Conservation (phyloP, 768 basidiomycete genomes). For the Omphalotus guepiniiformis region DNA sequence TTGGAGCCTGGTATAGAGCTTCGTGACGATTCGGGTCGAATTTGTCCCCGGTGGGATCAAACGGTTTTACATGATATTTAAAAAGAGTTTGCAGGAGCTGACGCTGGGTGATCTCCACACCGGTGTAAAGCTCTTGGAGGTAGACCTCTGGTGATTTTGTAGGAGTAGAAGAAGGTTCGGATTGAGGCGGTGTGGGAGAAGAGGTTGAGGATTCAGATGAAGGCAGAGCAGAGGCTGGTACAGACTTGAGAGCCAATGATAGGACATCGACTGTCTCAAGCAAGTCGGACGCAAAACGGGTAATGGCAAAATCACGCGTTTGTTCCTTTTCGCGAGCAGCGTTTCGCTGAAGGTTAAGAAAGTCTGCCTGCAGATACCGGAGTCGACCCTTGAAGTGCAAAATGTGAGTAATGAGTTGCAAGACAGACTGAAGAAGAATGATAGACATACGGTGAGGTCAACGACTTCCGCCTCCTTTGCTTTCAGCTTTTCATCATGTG, state of each 20-base stretch:
- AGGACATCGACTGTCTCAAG: slow-evolving; percentile 91
- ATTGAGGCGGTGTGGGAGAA: slow-evolving; percentile 27
- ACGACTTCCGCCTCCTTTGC: slow-evolving; percentile 76
- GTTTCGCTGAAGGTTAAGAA: slow-evolving; percentile 91
- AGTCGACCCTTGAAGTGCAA: slow-evolving; percentile 63
- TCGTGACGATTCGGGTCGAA: slow-evolving; percentile 97
- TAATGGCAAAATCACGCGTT: slow-evolving; percentile 90
- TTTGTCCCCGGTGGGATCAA: slow-evolving; percentile 86
- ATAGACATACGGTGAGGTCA: slow-evolving; percentile 71
- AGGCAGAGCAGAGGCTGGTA: slow-evolving; percentile 49
- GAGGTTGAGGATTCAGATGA: slow-evolving; percentile 21
- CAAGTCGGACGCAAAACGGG: slow-evolving; percentile 85
- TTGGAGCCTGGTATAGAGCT: slow-evolving; percentile 89
- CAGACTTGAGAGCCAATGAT: slow-evolving; percentile 75
- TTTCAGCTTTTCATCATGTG: slow-evolving; percentile 58
- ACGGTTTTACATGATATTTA: slow-evolving; percentile 88
- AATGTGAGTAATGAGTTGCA: slow-evolving; percentile 7
- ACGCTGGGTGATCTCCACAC: slow-evolving; percentile 90
- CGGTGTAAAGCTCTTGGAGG: slow-evolving; percentile 71
- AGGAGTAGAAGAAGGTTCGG: slow-evolving; percentile 26
- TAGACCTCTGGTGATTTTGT: slow-evolving; percentile 56
- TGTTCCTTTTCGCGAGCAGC: slow-evolving; percentile 88
- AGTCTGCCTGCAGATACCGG: slow-evolving; percentile 92
- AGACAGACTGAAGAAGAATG: not conserved
- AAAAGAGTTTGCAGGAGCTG: slow-evolving; percentile 85